Evolutionary conservation across 225 moss, liverwort and hornwort species (phyloP).

Genomic region (Polytrichum formosum): DNA sequence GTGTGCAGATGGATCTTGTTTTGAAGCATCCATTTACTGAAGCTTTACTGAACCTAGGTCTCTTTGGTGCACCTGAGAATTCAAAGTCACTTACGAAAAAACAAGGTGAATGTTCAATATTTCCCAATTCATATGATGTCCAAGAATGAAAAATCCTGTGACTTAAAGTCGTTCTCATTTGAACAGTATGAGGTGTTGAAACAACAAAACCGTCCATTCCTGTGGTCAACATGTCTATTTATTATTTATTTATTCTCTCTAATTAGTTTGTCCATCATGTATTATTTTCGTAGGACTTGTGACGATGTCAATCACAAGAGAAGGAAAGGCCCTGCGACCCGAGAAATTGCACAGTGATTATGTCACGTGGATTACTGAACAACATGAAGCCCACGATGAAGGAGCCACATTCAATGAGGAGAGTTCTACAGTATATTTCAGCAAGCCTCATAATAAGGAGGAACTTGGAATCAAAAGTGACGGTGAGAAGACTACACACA

Average conservation of each 20-base stretch:
- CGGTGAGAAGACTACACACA: constrained; percentile 7
- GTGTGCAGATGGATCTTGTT: constrained; percentile 49
- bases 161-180: no score
- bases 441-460: constrained; percentile 18
- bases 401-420: constrained; percentile 32
- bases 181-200: no score
- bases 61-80: constrained; percentile 35
- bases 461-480: constrained; percentile 28
- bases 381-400: constrained; percentile 25
- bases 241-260: no score
- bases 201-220: no score
- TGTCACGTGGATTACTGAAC: constrained; percentile 26
- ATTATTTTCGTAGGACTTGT: constrained; percentile 19
- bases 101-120: constrained; percentile 15
- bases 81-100: constrained; percentile 25
- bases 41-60: constrained; percentile 38
- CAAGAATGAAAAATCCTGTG: no score
- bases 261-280: no score
- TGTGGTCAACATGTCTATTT: no score
- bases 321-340: constrained; percentile 7
- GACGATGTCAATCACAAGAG: constrained; percentile 15
- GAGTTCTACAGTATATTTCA: constrained; percentile 15
- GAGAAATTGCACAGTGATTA: constrained; percentile 33
- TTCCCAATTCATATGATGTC: no score
- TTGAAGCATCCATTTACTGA: constrained; percentile 41